These are phyloP conservation scores for Exophiala mesophila DNA, from an alignment of 2,329 filamentous ascomycete species.

Conservation along the genomic window DNA sequence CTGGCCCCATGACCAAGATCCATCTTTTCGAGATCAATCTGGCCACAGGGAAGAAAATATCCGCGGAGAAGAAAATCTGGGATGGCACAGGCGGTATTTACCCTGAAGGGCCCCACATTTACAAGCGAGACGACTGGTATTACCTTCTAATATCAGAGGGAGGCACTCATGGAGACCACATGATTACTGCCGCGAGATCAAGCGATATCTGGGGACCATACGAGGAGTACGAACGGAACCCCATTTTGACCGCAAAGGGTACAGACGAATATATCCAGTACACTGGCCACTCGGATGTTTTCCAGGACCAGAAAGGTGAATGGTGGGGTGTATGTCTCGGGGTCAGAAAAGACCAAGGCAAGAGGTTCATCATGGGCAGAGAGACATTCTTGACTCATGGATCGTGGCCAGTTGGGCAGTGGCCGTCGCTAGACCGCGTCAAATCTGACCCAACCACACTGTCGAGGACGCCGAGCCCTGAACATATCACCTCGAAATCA, in stretches of 20 bases:
- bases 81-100: conserved; percentile 43
- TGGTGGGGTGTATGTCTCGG: conserved; percentile 27
- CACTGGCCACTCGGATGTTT: conserved; percentile 26
- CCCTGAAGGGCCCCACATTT: conserved; percentile 54
- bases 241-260: conserved; percentile 41
- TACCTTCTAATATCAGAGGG: conserved; percentile 53
- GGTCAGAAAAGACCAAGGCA: conserved; percentile 18
- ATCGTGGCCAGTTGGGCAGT: conserved; percentile 29
- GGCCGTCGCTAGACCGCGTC: conserved; percentile 21
- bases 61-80: conserved; percentile 37
- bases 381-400: conserved; percentile 32
- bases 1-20: conserved; percentile 22
- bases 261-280: conserved; percentile 26
- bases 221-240: conserved; percentile 40
- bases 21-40: conserved; percentile 30
- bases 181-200: conserved; percentile 47
- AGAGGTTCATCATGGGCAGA: conserved; percentile 30
- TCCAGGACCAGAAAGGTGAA: conserved; percentile 19
- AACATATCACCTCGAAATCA: conserved; percentile 6
- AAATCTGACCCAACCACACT: conserved; percentile 4
- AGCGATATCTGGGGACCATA: conserved; percentile 45
- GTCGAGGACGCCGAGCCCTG: neutral
- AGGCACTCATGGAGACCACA: conserved; percentile 48
- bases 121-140: conserved; percentile 48
- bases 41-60: conserved; percentile 31